Evolutionary conservation across 2,329 filamentous ascomycete species (phyloP), one percentile per base, ranked within the genome.

Genomic region (Aspergillus novoparasiticus): DNA sequence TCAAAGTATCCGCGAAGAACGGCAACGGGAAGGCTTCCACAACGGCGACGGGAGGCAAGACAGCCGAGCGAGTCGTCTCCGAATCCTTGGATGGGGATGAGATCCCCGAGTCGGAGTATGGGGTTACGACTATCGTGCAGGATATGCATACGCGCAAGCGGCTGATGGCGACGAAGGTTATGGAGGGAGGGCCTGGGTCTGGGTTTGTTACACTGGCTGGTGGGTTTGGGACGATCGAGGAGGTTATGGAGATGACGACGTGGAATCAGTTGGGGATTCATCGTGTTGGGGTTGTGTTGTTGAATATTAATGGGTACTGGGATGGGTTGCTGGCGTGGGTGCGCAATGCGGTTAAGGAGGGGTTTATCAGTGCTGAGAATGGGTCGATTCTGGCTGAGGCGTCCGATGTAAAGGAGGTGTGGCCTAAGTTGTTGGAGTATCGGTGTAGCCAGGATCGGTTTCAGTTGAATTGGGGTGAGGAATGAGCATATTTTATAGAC

Each of bases 201-300:
- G 94, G 94, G 14, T 99, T 99, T 80, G 88, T 99, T 46, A 93
- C 93, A 32, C 82, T 99, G 63, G 88, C 87, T 60, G 94, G 94
- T 50, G 95, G 95, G 0, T 99, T 94, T 78, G 95, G 95, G 23
- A 99, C 95, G 2, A 86, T 98, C 76, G 95, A 99, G 82, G 95
- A 99, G 83, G 84, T 98, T 64, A 94, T 97, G 84, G 95, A 99
- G 84, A 85, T 99, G 75, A 93, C 97, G 34, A 83, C 81, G 3
- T 99, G 95, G 94, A 98, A 97, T 78, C 95, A 98, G 81, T 81
- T 99, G 57, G 94, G 95, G 1, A 98, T 99, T 68, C 95, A 98
- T 79, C 85, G 84, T 70, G 84, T 86, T 57, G 91, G 90, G 4
- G 89, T 98, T 53, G 89, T 94, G 59, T 82, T 97, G 56, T 87